Conservation (phyloP, 2,329 filamentous ascomycete species). For the Neopestalotiopsis sp. region DNA sequence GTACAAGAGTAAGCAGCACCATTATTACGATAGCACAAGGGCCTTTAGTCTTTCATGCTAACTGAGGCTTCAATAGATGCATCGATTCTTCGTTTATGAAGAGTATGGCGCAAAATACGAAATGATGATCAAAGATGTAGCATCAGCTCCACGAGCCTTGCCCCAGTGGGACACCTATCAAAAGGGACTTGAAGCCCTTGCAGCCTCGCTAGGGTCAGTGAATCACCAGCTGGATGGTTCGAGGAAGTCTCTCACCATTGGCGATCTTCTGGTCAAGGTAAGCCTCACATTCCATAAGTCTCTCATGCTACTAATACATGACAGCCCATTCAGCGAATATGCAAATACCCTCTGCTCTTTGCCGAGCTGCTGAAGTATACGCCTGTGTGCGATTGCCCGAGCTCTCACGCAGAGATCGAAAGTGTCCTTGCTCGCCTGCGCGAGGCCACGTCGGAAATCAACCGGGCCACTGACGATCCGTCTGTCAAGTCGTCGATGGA, state of each 20-base stretch:
- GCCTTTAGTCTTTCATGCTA: neutral
- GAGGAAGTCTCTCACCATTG: slow-evolving; percentile 80
- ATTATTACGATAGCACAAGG: neutral
- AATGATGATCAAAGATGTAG: slow-evolving; percentile 79
- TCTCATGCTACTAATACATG: slow-evolving; percentile 20
- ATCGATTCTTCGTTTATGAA: slow-evolving; percentile 84
- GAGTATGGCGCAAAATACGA: slow-evolving; percentile 93
- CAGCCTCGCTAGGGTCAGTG: slow-evolving; percentile 75
- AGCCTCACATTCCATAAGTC: slow-evolving; percentile 20
- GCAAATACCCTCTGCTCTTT: slow-evolving; percentile 89
- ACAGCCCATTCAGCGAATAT: slow-evolving; percentile 89
- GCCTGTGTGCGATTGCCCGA: slow-evolving; percentile 83
- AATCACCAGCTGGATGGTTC: slow-evolving; percentile 66
- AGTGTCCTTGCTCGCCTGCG: slow-evolving; percentile 74
- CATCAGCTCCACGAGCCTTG: slow-evolving; percentile 69
- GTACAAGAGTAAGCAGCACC: slow-evolving; percentile 54
- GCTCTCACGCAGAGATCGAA: slow-evolving; percentile 80
- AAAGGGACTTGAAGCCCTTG: slow-evolving; percentile 82
- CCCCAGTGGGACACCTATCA: slow-evolving; percentile 82
- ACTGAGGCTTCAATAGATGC: slow-evolving; percentile 60
- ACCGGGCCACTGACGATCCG: slow-evolving; percentile 81
- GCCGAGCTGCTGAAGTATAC: slow-evolving; percentile 83
- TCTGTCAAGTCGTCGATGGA: slow-evolving; percentile 73
- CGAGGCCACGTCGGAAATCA: slow-evolving; percentile 79
- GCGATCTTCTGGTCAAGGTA: slow-evolving; percentile 91